phyloP scores from a whole-genome alignment of 257 asterid genomes.

The Mentha longifolia region DNA sequence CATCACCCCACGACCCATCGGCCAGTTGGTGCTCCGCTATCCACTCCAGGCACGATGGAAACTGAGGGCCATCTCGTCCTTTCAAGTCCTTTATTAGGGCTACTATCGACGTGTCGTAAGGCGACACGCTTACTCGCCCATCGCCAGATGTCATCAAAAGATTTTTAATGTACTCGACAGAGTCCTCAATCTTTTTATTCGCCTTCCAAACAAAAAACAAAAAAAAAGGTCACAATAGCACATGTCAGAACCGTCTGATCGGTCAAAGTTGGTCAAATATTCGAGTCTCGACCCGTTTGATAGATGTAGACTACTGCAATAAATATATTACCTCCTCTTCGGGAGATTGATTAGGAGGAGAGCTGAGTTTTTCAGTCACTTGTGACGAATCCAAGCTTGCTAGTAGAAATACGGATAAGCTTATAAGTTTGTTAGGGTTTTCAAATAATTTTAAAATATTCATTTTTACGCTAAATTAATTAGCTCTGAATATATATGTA shows the following conservation, averaged over 20 bases:
- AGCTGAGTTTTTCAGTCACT: not conserved
- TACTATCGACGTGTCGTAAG: constrained; percentile 44
- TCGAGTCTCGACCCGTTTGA: no score
- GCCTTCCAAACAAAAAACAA: no score
- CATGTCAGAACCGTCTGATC: not conserved
- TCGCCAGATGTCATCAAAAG: constrained; percentile 38
- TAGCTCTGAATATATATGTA: not conserved
- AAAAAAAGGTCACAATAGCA: not conserved
- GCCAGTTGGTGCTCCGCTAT: constrained; percentile 45
- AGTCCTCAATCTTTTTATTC: constrained; percentile 18
- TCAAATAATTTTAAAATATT: not conserved
- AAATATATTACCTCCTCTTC: not conserved
- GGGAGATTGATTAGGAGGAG: not conserved
- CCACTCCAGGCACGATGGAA: constrained; percentile 49
- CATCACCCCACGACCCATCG: constrained; percentile 57
- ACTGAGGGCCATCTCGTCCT: constrained; percentile 37
- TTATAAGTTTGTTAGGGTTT: not conserved
- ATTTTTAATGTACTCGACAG: constrained; percentile 39
- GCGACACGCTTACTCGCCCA: constrained; percentile 50
- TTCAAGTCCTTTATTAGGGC: constrained; percentile 30
- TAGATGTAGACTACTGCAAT: no score
- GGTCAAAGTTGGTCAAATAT: no score
- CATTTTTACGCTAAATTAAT: not conserved
- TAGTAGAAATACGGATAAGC: no score
- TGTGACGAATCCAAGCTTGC: not conserved